Percentiles rank a stretch among this genome's conserved stretches.
These are phyloP conservation scores for Guadua angustifolia DNA, from an alignment of 176 grass and related monocot species.

Conservation along the genomic window DNA sequence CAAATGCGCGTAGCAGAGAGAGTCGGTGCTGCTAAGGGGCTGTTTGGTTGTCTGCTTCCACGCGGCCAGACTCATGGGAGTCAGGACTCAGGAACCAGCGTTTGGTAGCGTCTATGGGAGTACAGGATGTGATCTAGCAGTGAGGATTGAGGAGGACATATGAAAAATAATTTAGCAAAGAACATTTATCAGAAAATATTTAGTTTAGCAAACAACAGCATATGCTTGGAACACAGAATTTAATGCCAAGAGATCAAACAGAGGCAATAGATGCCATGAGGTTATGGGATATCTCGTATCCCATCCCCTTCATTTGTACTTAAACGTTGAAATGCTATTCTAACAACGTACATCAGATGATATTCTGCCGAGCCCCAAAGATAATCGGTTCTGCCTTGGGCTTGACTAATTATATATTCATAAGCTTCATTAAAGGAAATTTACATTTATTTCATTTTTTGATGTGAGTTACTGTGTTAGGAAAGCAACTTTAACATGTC, in stretches of 20 bases:
- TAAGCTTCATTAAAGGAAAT: conserved; percentile 1
- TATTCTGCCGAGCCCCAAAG: too few species aligned
- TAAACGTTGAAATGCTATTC: neutral
- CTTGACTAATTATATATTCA: too few species aligned
- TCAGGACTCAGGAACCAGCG: too few species aligned
- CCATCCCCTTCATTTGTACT: neutral
- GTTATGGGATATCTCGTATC: neutral
- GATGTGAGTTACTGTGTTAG: neutral
- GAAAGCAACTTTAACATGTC: neutral
- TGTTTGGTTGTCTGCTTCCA: too few species aligned
- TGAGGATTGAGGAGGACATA: neutral
- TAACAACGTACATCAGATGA: neutral
- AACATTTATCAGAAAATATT: neutral
- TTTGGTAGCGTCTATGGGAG: conserved; percentile 15
- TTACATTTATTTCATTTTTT: conserved; percentile 20
- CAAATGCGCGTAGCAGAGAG: conserved; percentile 29
- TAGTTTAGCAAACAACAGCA: neutral
- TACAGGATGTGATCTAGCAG: conserved; percentile 2
- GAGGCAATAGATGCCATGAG: neutral
- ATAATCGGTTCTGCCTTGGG: too few species aligned
- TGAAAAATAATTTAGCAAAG: neutral
- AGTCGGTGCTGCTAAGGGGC: conserved; percentile 24
- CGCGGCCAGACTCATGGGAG: too few species aligned
- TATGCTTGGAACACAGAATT: conserved; percentile 8
- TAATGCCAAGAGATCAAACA: conserved; percentile 22